phyloP scores from a whole-genome alignment of 495 filamentous ascomycete species.

The Trichoderma orchidacearum region DNA sequence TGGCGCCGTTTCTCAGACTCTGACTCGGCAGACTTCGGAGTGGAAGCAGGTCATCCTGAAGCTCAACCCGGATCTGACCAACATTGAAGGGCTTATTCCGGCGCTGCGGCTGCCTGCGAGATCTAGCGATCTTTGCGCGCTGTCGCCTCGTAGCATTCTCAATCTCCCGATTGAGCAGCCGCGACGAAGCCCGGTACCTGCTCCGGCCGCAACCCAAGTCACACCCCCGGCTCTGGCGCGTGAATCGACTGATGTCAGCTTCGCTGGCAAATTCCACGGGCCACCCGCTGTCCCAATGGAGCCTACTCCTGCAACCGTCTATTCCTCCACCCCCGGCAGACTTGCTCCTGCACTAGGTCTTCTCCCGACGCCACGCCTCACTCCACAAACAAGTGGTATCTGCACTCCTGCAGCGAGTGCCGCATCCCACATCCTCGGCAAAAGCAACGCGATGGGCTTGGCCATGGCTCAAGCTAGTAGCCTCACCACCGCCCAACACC shows the following conservation, averaged over 20 bases:
- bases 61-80: conserved; percentile 64
- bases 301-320: conserved; percentile 34
- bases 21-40: conserved; percentile 34
- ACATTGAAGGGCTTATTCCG: conserved; percentile 34
- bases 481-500: conserved; percentile 38
- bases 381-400: conserved; percentile 59
- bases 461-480: conserved; percentile 69
- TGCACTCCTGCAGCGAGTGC: conserved; percentile 88
- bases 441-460: conserved; percentile 52
- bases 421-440: conserved; percentile 36
- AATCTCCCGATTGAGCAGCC: conserved; percentile 4
- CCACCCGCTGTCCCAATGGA: conserved; percentile 37
- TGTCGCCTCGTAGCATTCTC: conserved; percentile 19
- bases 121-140: conserved; percentile 15
- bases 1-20: conserved; percentile 27
- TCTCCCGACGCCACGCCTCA: conserved; percentile 67
- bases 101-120: conserved; percentile 9
- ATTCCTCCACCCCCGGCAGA: conserved; percentile 32
- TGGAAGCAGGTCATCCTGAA: conserved; percentile 70
- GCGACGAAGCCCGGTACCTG: conserved; percentile 11
- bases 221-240: no score
- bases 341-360: conserved; percentile 43
- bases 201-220: conserved; percentile 18
- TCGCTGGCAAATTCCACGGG: no score
- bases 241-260: conserved; percentile 26